Evolutionary conservation across 805 yeast genomes (phyloP).

Genomic region (Candida xyloterini): DNA sequence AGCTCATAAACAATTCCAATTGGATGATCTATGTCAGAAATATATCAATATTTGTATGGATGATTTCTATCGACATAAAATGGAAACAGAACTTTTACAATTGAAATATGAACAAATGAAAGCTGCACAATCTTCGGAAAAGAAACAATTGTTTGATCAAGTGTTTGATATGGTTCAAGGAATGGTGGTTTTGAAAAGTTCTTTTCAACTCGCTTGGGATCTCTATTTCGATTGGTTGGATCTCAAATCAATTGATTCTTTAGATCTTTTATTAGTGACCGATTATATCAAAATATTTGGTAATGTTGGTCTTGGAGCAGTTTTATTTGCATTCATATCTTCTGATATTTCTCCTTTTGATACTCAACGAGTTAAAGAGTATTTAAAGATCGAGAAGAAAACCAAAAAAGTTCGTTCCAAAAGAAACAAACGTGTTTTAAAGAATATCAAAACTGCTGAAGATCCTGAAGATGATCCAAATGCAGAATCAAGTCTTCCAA

Average conservation of each 20-base stretch:
- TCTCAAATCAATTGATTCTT: slow-evolving; percentile 42
- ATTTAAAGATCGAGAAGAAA: slow-evolving; percentile 19
- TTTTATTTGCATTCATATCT: slow-evolving; percentile 59
- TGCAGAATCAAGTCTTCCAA: slow-evolving; percentile 12
- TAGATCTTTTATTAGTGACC: slow-evolving; percentile 46
- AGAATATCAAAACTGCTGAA: slow-evolving; percentile 11
- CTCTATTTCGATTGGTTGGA: slow-evolving; percentile 73
- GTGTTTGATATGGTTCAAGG: slow-evolving; percentile 62
- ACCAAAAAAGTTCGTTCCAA: slow-evolving; percentile 1
- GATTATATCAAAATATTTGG: slow-evolving; percentile 57
- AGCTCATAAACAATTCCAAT: slow-evolving; percentile 46
- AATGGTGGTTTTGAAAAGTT: slow-evolving; percentile 65
- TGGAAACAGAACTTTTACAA: slow-evolving; percentile 60
- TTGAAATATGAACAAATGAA: slow-evolving; percentile 54
- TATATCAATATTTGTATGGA: slow-evolving; percentile 57
- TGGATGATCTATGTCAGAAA: slow-evolving; percentile 52
- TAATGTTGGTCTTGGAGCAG: slow-evolving; percentile 51
- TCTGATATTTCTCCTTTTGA: slow-evolving; percentile 70
- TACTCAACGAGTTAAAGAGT: slow-evolving; percentile 26
- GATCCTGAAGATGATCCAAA: slow-evolving; percentile 27
- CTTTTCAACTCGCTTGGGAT: slow-evolving; percentile 67
- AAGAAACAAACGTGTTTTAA: slow-evolving; percentile 17
- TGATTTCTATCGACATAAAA: slow-evolving; percentile 52
- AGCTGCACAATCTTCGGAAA: slow-evolving; percentile 46
- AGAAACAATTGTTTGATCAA: slow-evolving; percentile 38